Conservation (phyloP, 1,139 yeast species). For the Suhomyces bribrorum region DNA sequence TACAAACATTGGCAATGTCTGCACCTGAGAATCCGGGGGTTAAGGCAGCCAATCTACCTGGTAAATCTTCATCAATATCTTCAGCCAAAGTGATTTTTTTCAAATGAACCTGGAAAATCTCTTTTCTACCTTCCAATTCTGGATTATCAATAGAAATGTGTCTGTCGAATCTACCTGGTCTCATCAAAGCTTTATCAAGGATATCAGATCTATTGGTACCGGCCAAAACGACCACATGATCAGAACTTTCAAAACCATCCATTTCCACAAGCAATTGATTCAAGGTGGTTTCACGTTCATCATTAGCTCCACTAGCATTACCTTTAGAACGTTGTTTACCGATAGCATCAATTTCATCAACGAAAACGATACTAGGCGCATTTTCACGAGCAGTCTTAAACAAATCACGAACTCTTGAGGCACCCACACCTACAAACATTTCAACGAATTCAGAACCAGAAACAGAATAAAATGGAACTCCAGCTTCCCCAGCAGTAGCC, state of each 20-base stretch:
- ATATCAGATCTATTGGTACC: constrained; percentile 97
- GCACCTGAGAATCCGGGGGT: constrained; percentile 99
- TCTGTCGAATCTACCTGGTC: constrained; percentile 97
- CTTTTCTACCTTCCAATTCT: constrained; percentile 90
- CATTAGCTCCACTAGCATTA: constrained; percentile 84
- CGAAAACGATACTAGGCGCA: constrained; percentile 91
- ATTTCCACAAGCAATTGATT: constrained; percentile 94
- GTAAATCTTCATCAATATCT: constrained; percentile 51
- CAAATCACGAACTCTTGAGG: constrained; percentile 92
- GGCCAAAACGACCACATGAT: constrained; percentile 94
- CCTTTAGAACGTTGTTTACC: constrained; percentile 92
- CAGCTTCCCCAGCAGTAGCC: constrained; percentile 99
- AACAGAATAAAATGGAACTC: constrained; percentile 91
- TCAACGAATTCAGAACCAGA: constrained; percentile 98
- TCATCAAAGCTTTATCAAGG: constrained; percentile 84
- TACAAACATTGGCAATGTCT: constrained; percentile 94
- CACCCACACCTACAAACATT: constrained; percentile 99
- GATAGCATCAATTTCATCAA: constrained; percentile 97
- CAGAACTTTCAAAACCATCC: constrained; percentile 92
- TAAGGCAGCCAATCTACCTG: constrained; percentile 89
- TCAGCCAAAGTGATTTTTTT: constrained; percentile 58
- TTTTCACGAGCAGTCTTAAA: constrained; percentile 89
- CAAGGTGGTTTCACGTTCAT: constrained; percentile 94
- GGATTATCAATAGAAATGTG: constrained; percentile 91
- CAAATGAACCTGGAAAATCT: constrained; percentile 84